These are phyloP conservation scores for Trichoderma gracile DNA, from an alignment of 2,329 filamentous ascomycete genomes.

Conservation along the genomic window DNA sequence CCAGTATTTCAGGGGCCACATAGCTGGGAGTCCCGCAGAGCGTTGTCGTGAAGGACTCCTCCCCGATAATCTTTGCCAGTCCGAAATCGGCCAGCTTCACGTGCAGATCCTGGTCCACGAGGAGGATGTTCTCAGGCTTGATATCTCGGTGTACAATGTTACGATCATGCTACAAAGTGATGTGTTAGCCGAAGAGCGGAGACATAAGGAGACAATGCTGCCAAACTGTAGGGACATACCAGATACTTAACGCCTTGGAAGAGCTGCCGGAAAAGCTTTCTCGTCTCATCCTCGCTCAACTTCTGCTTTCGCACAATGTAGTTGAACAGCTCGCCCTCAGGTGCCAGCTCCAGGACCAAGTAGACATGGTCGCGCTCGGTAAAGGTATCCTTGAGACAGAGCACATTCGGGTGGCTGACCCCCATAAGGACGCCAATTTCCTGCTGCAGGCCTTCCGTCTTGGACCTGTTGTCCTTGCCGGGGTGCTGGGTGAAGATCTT, in stretches of 20 bases:
- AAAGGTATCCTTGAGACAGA: constrained; percentile 94
- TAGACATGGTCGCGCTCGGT: constrained; percentile 90
- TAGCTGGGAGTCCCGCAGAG: constrained; percentile 96
- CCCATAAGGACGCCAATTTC: constrained; percentile 96
- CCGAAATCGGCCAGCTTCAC: constrained; percentile 97
- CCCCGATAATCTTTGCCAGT: constrained; percentile 95
- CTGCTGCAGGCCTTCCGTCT: constrained; percentile 84
- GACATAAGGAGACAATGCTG: neutral
- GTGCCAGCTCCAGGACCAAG: constrained; percentile 83
- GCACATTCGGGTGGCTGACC: constrained; percentile 89
- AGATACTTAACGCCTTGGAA: constrained; percentile 95
- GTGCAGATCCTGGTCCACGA: constrained; percentile 79
- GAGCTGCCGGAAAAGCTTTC: constrained; percentile 85
- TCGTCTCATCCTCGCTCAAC: constrained; percentile 77
- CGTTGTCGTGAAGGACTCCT: constrained; percentile 96
- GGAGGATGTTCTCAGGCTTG: constrained; percentile 93
- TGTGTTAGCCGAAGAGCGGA: neutral
- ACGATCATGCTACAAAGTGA: constrained; percentile 74
- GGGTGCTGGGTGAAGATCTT: constrained; percentile 90
- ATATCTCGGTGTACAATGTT: constrained; percentile 98
- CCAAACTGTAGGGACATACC: constrained; percentile 54
- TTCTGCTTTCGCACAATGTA: constrained; percentile 90
- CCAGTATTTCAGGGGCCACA: constrained; percentile 92
- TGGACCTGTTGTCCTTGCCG: constrained; percentile 79
- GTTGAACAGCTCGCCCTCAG: constrained; percentile 95